A percentile compares a stretch with the other conserved stretches of the same genome.
phyloP scores from a whole-genome alignment of 108 stramenopile genomes.

The Nitzschia palea region DNA sequence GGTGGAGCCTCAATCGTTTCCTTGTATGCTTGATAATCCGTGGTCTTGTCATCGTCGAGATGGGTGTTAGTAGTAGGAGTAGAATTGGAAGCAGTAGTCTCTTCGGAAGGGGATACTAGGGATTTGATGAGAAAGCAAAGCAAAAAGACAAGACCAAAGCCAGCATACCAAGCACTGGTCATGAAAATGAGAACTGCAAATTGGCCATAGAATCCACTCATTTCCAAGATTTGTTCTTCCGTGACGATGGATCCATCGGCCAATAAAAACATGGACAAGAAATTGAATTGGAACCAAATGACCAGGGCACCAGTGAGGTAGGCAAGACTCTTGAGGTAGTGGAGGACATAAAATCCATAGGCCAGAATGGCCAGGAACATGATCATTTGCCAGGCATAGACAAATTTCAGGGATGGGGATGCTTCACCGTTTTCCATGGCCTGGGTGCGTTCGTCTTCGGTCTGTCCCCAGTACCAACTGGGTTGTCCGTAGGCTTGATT shows the following conservation, averaged over 20 bases:
- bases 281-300: constrained; percentile 43
- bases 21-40: constrained; percentile 1
- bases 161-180: constrained; percentile 48
- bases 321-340: constrained; percentile 26
- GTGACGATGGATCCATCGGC: constrained; percentile 48
- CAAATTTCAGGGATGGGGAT: constrained; percentile 45
- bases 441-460: constrained; percentile 22
- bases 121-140: not conserved
- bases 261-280: constrained; percentile 52
- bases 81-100: not conserved
- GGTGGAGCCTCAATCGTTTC: not conserved
- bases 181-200: constrained; percentile 56
- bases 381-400: constrained; percentile 50
- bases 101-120: not conserved
- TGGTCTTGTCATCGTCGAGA: not conserved
- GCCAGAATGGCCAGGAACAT: constrained; percentile 51
- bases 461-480: not conserved
- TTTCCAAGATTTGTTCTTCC: constrained; percentile 45
- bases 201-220: constrained; percentile 62
- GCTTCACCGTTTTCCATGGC: constrained; percentile 11
- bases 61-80: no score
- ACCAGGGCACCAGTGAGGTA: constrained; percentile 39
- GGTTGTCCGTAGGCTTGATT: not conserved
- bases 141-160: constrained; percentile 20
- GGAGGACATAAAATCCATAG: constrained; percentile 40